Base-by-base conservation (phyloP, 2,329 filamentous ascomycete genomes). In the Dothidotthia symphoricarpi region DNA sequence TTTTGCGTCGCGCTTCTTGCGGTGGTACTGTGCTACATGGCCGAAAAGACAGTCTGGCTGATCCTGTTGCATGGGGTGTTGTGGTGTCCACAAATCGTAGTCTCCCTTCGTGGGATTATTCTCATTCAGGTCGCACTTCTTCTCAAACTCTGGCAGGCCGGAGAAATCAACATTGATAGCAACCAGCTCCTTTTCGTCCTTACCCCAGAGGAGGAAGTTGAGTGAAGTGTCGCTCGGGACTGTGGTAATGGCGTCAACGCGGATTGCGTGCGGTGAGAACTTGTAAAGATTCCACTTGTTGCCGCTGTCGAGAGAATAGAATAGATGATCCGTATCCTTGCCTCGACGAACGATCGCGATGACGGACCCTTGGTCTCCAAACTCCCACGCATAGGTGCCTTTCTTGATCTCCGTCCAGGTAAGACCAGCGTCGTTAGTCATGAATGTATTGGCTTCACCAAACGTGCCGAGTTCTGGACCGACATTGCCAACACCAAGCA, bases 401-500 rank as follows among this genome's bases (percentile, higher is more conserved):
- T 94, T 90, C 69, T 86, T 91, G 45, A 91, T 82, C 41, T 83
- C 80, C 49, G 77, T 82, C 93, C 93, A 98, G 26, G 74, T 86
- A 34, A 97, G 77, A 38, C 94, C 94, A n/a, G 85, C 93, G 63
- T 98, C 90, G 1, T 77, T 77, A 9, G 88, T 94, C 74, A 97
- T 85, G 69, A 91, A 98, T 0, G 91, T 97, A 61, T 93, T 85
- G 11, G 85, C 85, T 12, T 91, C 81, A 36, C 85, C 81, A 46
- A 81, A 75, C 17, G 75, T 72, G 6, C 75, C 77, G 30, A 96
- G 77, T 42, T 75, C 74, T 19, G 81, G 71, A 17, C 94, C 94
- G 8, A 98, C 89, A 57, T 97, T 98, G 51, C 93, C 93, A 45
- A 89, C 80, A 12, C 81, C 93, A 62, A 98, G 83, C 81, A 97